phyloP scores from a whole-genome alignment of 257 asterid genomes.

The Solanum ossicruentum region DNA sequence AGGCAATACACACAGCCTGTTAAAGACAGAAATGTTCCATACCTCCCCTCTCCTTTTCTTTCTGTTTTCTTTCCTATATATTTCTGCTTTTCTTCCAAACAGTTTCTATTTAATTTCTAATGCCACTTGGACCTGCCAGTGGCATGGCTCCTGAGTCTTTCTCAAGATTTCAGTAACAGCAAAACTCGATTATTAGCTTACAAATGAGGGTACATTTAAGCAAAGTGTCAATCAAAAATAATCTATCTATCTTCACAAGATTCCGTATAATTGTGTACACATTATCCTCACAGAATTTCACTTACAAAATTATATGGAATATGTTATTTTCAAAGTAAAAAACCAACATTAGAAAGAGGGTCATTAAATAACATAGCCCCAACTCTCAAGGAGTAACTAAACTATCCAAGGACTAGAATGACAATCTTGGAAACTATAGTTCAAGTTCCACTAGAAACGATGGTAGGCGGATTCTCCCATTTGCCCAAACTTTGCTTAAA shows the following conservation, averaged over 20 bases:
- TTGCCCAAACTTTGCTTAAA: background rate
- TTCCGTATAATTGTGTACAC: background rate
- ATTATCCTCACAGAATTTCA: background rate
- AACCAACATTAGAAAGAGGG: background rate
- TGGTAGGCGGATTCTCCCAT: background rate
- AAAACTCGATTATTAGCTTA: background rate
- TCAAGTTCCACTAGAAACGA: background rate
- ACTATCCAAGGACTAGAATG: background rate
- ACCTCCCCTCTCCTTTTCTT: constrained; percentile 6
- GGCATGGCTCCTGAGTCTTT: constrained; percentile 18
- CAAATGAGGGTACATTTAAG: background rate
- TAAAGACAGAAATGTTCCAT: constrained; percentile 33
- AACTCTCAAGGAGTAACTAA: background rate
- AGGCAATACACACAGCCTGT: constrained; percentile 17
- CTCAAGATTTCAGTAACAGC: background rate
- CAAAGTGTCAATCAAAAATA: background rate
- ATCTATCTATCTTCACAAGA: background rate
- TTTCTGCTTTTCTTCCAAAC: constrained; percentile 11
- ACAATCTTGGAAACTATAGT: background rate
- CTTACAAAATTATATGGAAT: background rate
- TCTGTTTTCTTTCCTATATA: constrained; percentile 3
- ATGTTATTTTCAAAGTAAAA: background rate
- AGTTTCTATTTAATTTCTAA: constrained; percentile 1
- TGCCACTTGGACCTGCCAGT: constrained; percentile 10
- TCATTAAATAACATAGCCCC: background rate